phyloP scores from a whole-genome alignment of 306 rosid species.

The Inga leiocalycina region DNA sequence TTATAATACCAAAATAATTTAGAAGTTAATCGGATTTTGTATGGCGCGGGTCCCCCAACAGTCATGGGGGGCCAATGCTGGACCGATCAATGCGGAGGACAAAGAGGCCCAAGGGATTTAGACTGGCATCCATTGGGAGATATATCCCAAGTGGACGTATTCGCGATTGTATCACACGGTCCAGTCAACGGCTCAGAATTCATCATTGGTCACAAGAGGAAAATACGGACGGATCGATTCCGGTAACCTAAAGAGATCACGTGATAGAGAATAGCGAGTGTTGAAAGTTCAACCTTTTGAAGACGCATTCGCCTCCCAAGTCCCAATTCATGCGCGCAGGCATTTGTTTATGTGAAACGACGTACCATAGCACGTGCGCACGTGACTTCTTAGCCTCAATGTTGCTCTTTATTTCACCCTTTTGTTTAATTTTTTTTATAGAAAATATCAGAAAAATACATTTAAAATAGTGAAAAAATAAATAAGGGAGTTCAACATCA shows the following conservation, averaged over 20 bases:
- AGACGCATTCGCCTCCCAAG: slow-evolving; percentile 22
- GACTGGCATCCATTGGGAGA: background rate
- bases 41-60: slow-evolving; percentile 19
- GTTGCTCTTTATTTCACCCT: background rate
- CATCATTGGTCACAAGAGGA: background rate
- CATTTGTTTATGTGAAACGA: slow-evolving; percentile 45
- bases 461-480: no score
- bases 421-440: background rate
- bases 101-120: slow-evolving; percentile 14
- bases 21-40: background rate
- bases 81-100: slow-evolving; percentile 60
- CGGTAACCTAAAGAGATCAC: background rate
- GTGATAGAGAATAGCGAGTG: background rate
- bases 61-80: slow-evolving; percentile 30
- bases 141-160: background rate
- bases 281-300: background rate
- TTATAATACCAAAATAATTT: background rate
- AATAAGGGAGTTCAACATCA: no score
- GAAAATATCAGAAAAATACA: no score
- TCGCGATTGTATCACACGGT: background rate
- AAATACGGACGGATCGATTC: background rate
- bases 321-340: slow-evolving; percentile 52
- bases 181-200: background rate
- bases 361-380: slow-evolving; percentile 68
- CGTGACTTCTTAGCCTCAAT: slow-evolving; percentile 47